These are phyloP conservation scores for Gossypium lobatum DNA, from an alignment of 441 rosid species.

Conservation along the genomic window DNA sequence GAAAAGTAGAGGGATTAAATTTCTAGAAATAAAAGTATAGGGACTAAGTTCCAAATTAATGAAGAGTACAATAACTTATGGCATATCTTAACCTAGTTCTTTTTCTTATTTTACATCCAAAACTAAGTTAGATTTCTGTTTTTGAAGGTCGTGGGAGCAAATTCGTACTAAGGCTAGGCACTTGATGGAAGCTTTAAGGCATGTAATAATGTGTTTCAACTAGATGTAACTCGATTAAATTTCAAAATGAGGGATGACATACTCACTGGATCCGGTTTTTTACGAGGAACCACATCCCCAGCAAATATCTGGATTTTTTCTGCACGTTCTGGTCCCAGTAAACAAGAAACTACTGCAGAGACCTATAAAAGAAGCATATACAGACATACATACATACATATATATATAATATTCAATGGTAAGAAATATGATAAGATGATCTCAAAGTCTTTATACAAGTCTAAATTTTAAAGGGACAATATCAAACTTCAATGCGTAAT, in stretches of 20 bases:
- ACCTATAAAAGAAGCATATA: conserved; percentile 46
- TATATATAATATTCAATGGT: background rate
- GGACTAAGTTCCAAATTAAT: too few relatives aligned
- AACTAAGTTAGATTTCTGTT: background rate
- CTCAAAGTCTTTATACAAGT: background rate
- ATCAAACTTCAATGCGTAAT: background rate
- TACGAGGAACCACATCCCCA: conserved; percentile 91
- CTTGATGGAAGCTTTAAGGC: too few relatives aligned
- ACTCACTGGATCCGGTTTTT: conserved; percentile 89
- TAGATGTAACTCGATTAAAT: background rate
- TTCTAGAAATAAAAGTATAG: too few relatives aligned
- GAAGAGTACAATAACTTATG: too few relatives aligned
- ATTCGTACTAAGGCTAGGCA: background rate
- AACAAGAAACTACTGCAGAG: conserved; percentile 80
- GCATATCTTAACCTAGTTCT: background rate
- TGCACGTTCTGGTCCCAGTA: conserved; percentile 87
- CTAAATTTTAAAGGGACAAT: background rate
- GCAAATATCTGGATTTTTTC: conserved; percentile 83
- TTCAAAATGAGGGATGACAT: background rate
- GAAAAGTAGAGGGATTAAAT: too few relatives aligned
- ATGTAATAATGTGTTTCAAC: background rate
- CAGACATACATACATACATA: too few relatives aligned
- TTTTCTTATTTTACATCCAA: background rate
- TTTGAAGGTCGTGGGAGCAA: background rate
- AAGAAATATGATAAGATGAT: background rate